Base-by-base conservation (phyloP, 2,329 filamentous ascomycete species). In the Colletotrichum lentis region DNA sequence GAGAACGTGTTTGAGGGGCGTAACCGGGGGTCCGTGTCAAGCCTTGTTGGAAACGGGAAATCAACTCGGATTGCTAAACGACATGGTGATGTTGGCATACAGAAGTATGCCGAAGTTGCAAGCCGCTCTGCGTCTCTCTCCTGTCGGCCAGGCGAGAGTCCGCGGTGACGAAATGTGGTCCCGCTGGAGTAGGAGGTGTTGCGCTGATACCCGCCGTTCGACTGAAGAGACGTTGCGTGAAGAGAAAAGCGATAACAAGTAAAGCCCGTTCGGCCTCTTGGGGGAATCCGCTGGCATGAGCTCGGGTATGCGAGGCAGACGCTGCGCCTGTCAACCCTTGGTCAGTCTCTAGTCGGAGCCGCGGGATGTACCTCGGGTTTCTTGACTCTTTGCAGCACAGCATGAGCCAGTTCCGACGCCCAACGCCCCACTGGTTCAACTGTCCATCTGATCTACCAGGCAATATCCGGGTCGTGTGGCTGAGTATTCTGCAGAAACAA, bases 351-450 rank as follows among this genome's bases (percentile, higher is more conserved):
- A 24, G 27, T n/a, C 20, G 56, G 43, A 66, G 49, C 53, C 27
- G 49, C 44, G 22, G 27, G n/a, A 39, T 10, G 52, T 35, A 41
- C 24, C 62, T 66, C 50, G 50, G 66, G 22, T 55, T 39, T 6
- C 47, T 50, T 18, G 31, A 35, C 31, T 37, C 43, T 3, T 37
- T 22, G 39, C 50, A 44, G 39, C 44, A 69, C 66, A 43, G 62
- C 50, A 50, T 44, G 62, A 41, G 62, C 62, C 50, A 66, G 62
- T 68, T 68, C 56, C 62, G 49, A 52, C 44, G 24, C 47, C 62
- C 3, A 50, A 2, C 24, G 35, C 16, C 16, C 12, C 63, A 18
- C 56, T 41, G 54, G 41, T 16, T 12, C 22, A 18, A 20, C 31
- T 61, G n/a, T 65, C 39, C 62, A 50, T 69, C 62, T 61, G 66